Evolutionary conservation across 495 filamentous ascomycete genomes (phyloP), one percentile per base, ranked within the genome.

Genomic region (Sordaria brevicollis): DNA sequence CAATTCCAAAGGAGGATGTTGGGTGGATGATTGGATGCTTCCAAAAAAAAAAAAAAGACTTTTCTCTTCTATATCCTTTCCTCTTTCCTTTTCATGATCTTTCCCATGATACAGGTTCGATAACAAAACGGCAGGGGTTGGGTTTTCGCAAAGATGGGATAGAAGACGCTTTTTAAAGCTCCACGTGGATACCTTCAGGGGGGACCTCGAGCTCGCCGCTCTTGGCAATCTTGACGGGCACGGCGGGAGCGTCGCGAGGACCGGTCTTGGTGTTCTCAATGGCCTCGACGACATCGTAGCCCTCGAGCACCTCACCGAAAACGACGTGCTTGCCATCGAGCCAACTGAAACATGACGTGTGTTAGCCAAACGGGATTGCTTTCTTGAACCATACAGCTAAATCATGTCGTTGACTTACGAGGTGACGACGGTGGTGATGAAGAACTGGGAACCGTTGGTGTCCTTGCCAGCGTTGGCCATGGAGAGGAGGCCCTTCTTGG

Each of bases 381-480:
- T 2, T 25, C 21, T 65, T 5, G 36, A n/a, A 36, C 62, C 10
- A 8, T n/a, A 7, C 29, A 17, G 19, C 54, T 33, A 15, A 35
- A 19, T 54, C 13, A 66, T 68, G 41, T 54, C 33, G n/a, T n/a
- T n/a, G 7, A 77, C 91, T 81, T 86, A 94, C 91, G 86, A 85
- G 76, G 92, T 95, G 75, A 92, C 79, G 72, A 90, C 89, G 73
- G 93, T 95, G 76, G 92, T 96, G 73, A 96, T 95, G 87, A 96
- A 99, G 87, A 99, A 98, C 83, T 99, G 96, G 66, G 92, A 96
- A 75, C 96, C 96, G 78, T 99, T 99, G 85, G 95, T 99, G 80
- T 98, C 92, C 82, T 92, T 91, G 81, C 96, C 95, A 70, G 94
- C 90, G 81, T 99, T 99, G 79, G 95, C 95, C 94, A 97, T 97